These are phyloP conservation scores for Strigomonas culicis DNA, from an alignment of 208 protist genomes.

Conservation along the genomic window DNA sequence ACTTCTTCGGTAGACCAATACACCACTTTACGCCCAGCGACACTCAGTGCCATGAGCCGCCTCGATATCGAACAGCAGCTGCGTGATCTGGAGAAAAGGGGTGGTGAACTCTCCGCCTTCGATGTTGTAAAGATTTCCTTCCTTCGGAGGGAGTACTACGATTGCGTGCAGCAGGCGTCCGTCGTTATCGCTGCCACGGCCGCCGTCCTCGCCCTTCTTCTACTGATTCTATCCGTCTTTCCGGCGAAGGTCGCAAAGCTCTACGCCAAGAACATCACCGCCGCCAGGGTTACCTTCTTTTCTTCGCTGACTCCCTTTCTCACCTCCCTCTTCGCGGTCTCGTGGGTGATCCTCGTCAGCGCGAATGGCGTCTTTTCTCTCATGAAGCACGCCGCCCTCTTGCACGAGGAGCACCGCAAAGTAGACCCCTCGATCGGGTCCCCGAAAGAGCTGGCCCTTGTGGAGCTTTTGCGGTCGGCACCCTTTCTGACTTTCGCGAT, in stretches of 20 bases:
- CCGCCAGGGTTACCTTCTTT: conserved; percentile 11
- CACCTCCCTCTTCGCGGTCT: neutral
- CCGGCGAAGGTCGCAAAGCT: neutral
- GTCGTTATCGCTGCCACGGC: neutral
- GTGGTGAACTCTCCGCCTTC: neutral
- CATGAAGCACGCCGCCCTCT: conserved; percentile 14
- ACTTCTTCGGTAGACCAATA: neutral
- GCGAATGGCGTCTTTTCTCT: conserved; percentile 21
- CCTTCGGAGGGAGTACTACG: conserved; percentile 7
- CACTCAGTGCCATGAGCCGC: conserved; percentile 10
- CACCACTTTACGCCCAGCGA: neutral
- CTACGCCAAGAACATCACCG: conserved; percentile 1
- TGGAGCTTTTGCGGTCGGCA: conserved; percentile 15
- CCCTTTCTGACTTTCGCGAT: conserved; percentile 24
- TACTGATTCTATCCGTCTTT: neutral
- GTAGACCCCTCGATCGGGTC: conserved; percentile 19
- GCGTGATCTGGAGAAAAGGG: conserved; percentile 21
- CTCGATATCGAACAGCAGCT: conserved; percentile 53
- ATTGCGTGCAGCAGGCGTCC: neutral
- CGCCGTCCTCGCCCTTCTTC: conserved; percentile 11
- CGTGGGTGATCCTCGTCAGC: conserved; percentile 16
- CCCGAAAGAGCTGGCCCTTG: conserved; percentile 11
- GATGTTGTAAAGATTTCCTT: conserved; percentile 5
- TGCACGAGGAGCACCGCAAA: neutral
- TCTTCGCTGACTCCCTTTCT: conserved; percentile 15